Evolutionary conservation across 2,329 filamentous ascomycete species (phyloP).

Genomic region (Cercospora zeina): DNA sequence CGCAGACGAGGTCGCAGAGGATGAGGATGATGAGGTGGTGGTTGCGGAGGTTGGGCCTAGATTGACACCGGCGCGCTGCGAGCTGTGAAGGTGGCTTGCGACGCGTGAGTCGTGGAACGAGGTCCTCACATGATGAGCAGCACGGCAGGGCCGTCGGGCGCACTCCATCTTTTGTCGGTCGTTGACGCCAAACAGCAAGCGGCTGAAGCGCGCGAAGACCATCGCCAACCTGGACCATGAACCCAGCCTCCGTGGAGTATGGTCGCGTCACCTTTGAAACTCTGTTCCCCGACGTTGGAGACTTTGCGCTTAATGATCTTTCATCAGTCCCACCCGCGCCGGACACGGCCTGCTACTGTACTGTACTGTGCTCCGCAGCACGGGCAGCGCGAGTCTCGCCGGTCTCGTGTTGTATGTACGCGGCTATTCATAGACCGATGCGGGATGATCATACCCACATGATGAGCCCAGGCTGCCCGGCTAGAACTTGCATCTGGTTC

Average conservation of each 20-base stretch:
- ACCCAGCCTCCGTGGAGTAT: not conserved
- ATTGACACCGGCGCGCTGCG: conserved; percentile 2
- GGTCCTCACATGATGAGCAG: not conserved
- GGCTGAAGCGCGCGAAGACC: conserved; percentile 2
- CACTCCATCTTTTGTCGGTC: conserved; percentile 6
- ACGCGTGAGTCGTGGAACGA: conserved; percentile 3
- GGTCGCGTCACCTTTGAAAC: not conserved
- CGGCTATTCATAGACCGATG: not conserved
- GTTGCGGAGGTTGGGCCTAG: conserved; percentile 4
- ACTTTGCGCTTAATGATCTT: not conserved
- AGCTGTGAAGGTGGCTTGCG: conserved; percentile 5
- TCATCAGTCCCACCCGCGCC: not conserved
- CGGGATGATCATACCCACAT: not conserved
- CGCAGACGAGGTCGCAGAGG: not conserved
- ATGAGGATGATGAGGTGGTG: not conserved
- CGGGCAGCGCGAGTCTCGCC: not conserved
- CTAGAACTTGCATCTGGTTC: not conserved
- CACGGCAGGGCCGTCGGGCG: not conserved
- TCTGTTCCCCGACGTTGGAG: conserved; percentile 1
- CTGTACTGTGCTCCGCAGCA: not conserved
- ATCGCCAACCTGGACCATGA: not conserved
- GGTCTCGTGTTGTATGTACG: not conserved
- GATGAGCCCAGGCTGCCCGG: not conserved
- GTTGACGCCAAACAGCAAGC: not conserved
- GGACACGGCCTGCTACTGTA: not conserved